These are phyloP conservation scores for Globisporangium paddicum DNA, from an alignment of 352 stramenopile genomes.

Conservation along the genomic window DNA sequence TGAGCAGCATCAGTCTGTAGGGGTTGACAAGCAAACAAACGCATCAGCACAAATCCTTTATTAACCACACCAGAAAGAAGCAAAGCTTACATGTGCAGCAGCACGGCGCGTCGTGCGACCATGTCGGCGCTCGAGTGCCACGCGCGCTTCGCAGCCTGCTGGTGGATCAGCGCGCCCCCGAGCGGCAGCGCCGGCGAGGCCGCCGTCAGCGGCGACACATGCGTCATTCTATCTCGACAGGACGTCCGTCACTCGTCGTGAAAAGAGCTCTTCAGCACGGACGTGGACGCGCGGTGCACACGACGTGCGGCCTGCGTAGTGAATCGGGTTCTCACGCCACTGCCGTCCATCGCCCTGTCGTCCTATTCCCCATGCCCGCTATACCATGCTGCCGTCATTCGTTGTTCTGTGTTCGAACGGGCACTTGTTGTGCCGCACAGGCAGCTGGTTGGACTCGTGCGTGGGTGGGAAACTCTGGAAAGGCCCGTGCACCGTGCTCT, in stretches of 20 bases:
- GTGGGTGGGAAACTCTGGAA: neutral
- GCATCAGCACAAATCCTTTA: neutral
- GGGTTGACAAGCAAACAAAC: neutral
- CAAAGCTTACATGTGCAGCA: constrained; percentile 48
- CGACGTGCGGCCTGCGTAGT: neutral
- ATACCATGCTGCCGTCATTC: constrained; percentile 2
- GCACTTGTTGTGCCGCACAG: constrained; percentile 4
- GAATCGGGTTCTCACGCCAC: neutral
- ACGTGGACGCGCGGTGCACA: neutral
- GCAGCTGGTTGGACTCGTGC: constrained; percentile 7
- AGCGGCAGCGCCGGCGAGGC: neutral
- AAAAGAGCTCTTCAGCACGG: neutral
- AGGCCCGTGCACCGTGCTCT: neutral
- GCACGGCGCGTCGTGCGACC: constrained; percentile 31
- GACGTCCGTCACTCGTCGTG: neutral
- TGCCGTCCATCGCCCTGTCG: neutral
- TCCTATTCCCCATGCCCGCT: constrained; percentile 1
- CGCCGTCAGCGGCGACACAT: neutral
- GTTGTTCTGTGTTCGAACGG: neutral
- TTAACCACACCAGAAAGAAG: neutral
- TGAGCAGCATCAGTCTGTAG: constrained; percentile 43
- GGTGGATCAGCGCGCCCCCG: constrained; percentile 1
- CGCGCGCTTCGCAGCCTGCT: constrained; percentile 17
- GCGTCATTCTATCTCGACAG: constrained; percentile 2
- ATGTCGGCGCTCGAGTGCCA: constrained; percentile 45